These are phyloP conservation scores for Prunus yedoensis DNA, from an alignment of 331 rosid genomes.

Conservation along the genomic window DNA sequence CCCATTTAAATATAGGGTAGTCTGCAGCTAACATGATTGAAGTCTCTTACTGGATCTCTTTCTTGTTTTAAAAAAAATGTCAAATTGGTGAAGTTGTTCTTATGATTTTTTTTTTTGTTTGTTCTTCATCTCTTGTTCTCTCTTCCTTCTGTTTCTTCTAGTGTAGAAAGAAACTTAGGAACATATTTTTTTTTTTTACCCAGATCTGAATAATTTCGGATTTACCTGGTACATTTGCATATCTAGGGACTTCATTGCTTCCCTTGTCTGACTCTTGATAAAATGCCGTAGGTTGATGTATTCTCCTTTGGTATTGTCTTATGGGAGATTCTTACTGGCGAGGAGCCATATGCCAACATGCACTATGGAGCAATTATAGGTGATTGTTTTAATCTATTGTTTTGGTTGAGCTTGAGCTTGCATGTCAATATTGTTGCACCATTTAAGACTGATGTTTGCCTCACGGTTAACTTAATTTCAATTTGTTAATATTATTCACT, in stretches of 20 bases:
- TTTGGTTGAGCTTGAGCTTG: neutral
- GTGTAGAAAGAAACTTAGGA: neutral
- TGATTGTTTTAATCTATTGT: slow-evolving; percentile 29
- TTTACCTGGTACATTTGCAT: neutral
- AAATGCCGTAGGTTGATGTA: slow-evolving; percentile 69
- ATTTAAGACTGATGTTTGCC: neutral
- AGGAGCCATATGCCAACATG: slow-evolving; percentile 99
- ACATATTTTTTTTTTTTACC: neutral
- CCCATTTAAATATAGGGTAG: neutral
- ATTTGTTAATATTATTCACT: too few species aligned
- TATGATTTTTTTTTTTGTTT: neutral
- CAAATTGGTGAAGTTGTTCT: too few species aligned
- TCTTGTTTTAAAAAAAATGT: neutral
- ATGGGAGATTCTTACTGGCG: slow-evolving; percentile 97
- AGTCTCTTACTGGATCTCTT: slow-evolving; percentile 6
- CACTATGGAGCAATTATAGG: slow-evolving; percentile 98
- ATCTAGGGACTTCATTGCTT: slow-evolving; percentile 7
- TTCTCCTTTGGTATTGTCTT: slow-evolving; percentile 94
- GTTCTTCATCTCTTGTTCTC: neutral
- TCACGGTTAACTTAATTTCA: neutral
- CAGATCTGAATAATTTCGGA: neutral
- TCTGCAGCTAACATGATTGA: neutral
- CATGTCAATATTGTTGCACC: neutral
- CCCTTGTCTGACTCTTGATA: slow-evolving; percentile 18
- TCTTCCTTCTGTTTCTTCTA: neutral